Percentiles rank a stretch among this genome's conserved stretches.
Evolutionary conservation across 1,139 yeast genomes (phyloP).

Genomic region (Eremothecium gossypii): DNA sequence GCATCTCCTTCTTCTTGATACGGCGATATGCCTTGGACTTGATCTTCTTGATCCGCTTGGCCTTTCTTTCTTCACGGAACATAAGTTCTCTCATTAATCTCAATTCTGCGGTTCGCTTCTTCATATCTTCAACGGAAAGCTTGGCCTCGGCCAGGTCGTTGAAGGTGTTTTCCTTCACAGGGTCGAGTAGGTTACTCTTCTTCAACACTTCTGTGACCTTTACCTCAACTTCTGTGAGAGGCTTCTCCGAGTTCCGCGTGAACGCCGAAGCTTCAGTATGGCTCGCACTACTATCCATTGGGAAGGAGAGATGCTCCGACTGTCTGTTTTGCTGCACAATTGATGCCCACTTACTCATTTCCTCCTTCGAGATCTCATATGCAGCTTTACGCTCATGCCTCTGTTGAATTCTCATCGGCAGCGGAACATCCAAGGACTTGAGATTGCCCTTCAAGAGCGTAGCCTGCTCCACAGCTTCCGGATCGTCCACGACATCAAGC

Average conservation of each 20-base stretch:
- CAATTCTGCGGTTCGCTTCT: constrained; percentile 69
- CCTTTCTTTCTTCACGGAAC: constrained; percentile 90
- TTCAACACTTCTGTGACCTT: constrained; percentile 54
- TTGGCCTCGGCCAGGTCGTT: constrained; percentile 83
- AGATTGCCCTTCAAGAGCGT: constrained; percentile 40
- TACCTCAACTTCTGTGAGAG: constrained; percentile 56
- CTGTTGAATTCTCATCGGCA: constrained; percentile 77
- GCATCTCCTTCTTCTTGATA: constrained; percentile 75
- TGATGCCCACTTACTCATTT: constrained; percentile 83
- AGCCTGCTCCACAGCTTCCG: constrained; percentile 39
- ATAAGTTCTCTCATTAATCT: constrained; percentile 89
- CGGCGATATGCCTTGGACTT: constrained; percentile 85
- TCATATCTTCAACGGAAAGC: constrained; percentile 70
- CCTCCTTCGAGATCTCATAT: constrained; percentile 77
- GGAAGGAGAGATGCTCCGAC: constrained; percentile 76
- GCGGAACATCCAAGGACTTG: constrained; percentile 59
- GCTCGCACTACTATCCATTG: constrained; percentile 34
- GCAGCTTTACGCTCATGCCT: constrained; percentile 87
- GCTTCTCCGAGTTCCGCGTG: constrained; percentile 39
- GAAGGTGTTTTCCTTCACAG: constrained; percentile 67
- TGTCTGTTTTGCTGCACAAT: constrained; percentile 68
- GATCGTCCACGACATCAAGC: constrained; percentile 52
- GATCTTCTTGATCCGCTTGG: constrained; percentile 85
- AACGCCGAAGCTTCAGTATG: constrained; percentile 47
- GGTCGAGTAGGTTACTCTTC: constrained; percentile 62